A percentile compares a stretch with the other conserved stretches of the same genome.
Conservation (phyloP, 352 stramenopile species). For the Peronosclerospora sorghi region DNA sequence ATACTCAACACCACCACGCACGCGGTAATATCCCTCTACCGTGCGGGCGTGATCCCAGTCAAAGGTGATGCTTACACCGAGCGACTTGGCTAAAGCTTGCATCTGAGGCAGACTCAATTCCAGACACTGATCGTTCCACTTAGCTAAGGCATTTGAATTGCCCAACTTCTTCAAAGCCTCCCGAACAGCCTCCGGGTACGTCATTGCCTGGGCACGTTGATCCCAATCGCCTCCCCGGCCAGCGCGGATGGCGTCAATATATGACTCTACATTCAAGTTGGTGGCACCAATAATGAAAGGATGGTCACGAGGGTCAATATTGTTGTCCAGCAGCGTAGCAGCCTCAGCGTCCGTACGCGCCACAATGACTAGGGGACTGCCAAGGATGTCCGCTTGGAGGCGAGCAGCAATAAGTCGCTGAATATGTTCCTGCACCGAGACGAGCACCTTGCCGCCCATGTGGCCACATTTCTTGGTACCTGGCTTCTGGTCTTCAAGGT, state of each 20-base stretch:
- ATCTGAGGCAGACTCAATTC: conserved; percentile 62
- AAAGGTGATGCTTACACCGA: conserved; percentile 84
- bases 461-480: conserved; percentile 99
- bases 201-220: conserved; percentile 89
- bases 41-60: conserved; percentile 94
- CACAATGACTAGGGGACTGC: conserved; percentile 91
- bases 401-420: conserved; percentile 93
- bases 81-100: conserved; percentile 65
- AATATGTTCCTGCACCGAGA: conserved; percentile 95
- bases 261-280: conserved; percentile 80
- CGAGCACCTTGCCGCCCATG: conserved; percentile 97
- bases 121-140: conserved; percentile 78
- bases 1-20: conserved; percentile 93
- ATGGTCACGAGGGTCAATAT: conserved; percentile 95
- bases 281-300: conserved; percentile 95
- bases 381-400: conserved; percentile 94
- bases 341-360: conserved; percentile 95
- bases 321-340: conserved; percentile 95
- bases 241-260: conserved; percentile 65
- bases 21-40: conserved; percentile 96
- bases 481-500: conserved; percentile 98
- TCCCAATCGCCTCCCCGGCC: conserved; percentile 81
- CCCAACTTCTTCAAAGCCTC: conserved; percentile 56
- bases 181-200: conserved; percentile 91
- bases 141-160: conserved; percentile 56